These are phyloP conservation scores for Sarocladiaceae sp. DNA, from an alignment of 2,329 filamentous ascomycete species.

Conservation along the genomic window DNA sequence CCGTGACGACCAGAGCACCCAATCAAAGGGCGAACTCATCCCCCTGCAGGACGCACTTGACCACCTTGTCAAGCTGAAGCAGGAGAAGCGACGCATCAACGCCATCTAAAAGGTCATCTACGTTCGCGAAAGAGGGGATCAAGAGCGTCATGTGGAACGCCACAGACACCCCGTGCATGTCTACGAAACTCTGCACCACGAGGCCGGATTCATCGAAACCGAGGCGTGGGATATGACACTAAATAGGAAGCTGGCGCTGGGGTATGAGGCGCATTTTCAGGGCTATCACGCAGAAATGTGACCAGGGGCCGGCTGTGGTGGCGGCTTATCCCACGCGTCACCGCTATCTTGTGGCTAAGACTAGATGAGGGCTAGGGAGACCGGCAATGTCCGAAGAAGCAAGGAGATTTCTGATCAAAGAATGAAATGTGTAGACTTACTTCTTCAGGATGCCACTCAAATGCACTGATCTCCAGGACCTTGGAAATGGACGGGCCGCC, in stretches of 20 bases:
- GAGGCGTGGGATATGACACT: too few relatives aligned
- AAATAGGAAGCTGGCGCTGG: too few relatives aligned
- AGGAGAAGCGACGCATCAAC: constrained; percentile 37
- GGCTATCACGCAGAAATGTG: too few relatives aligned
- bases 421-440: too few relatives aligned
- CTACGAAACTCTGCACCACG: too few relatives aligned
- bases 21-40: constrained; percentile 57
- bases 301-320: background rate
- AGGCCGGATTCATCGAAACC: too few relatives aligned
- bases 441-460: too few relatives aligned
- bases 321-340: background rate
- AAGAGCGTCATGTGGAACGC: constrained; percentile 22
- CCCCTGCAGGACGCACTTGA: constrained; percentile 52
- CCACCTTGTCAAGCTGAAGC: constrained; percentile 49
- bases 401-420: background rate
- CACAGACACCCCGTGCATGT: background rate
- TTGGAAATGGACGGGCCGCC: too few relatives aligned
- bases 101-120: constrained; percentile 18
- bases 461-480: too few relatives aligned
- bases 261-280: too few relatives aligned
- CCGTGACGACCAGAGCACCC: constrained; percentile 58
- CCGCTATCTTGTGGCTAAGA: background rate
- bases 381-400: background rate
- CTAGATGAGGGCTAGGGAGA: background rate
- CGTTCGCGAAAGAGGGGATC: constrained; percentile 37